Conservation (phyloP, 108 stramenopile genomes). For the Discostella pseudostelligera region DNA sequence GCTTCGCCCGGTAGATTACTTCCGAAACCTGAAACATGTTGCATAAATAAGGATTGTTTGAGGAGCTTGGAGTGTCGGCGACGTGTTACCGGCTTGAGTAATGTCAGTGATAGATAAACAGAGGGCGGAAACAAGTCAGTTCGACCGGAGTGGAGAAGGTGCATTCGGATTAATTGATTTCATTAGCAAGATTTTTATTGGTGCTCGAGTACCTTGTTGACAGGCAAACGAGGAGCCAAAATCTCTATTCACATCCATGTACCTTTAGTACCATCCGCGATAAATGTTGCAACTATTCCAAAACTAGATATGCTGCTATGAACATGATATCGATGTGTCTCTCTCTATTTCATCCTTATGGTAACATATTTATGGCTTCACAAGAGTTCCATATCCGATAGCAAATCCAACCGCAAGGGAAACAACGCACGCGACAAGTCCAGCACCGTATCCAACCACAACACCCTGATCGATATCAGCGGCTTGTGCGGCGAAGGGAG, state of each 20-base stretch:
- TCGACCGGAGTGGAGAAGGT: too few relatives aligned
- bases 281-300: background rate
- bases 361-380: constrained; percentile 71
- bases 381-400: constrained; percentile 90
- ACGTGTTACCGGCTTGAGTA: too few relatives aligned
- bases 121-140: too few relatives aligned
- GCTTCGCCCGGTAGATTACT: too few relatives aligned
- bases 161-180: constrained; percentile 12
- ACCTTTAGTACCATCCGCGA: background rate
- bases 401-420: constrained; percentile 86
- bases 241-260: background rate
- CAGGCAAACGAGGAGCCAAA: background rate
- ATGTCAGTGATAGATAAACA: too few relatives aligned
- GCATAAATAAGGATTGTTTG: too few relatives aligned
- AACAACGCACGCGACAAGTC: constrained; percentile 86
- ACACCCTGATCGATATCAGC: constrained; percentile 75
- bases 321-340: constrained; percentile 1
- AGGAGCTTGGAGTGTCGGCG: too few relatives aligned
- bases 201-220: constrained; percentile 5
- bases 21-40: too few relatives aligned
- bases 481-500: constrained; percentile 82
- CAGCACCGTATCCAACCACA: constrained; percentile 84
- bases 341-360: background rate
- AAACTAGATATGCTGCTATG: background rate
- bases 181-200: constrained; percentile 18